Percentiles rank a stretch among this genome's conserved stretches.
Conservation (phyloP, 176 grass and related monocot genomes). For the Aechmea fasciata region DNA sequence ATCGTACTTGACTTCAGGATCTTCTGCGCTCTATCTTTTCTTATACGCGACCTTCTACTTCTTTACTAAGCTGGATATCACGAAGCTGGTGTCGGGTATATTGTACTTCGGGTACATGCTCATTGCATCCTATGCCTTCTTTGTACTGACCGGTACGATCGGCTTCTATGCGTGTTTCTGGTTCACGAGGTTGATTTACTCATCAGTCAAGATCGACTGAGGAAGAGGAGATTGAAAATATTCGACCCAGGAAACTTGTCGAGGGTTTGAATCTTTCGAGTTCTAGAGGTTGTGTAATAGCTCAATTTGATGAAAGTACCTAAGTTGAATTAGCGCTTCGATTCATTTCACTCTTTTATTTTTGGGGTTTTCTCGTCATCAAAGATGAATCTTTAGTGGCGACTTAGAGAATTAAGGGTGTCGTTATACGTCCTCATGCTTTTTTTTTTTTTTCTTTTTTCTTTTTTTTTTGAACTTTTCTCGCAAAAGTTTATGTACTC, state of each 20-base stretch:
- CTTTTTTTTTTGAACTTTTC: neutral
- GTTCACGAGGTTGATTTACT: conserved; percentile 85
- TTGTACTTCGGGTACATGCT: conserved; percentile 93
- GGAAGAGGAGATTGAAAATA: neutral
- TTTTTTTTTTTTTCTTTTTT: neutral
- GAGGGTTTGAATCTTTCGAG: conserved; percentile 3
- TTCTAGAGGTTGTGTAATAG: neutral
- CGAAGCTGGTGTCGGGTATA: conserved; percentile 57
- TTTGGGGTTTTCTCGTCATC: neutral
- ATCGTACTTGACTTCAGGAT: conserved; percentile 78
- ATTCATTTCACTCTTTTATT: neutral
- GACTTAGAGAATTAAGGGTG: no score
- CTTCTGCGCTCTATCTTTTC: conserved; percentile 77
- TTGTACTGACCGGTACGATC: conserved; percentile 70
- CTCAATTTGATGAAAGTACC: neutral
- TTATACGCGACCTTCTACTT: conserved; percentile 73
- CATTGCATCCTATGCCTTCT: conserved; percentile 81
- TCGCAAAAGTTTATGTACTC: neutral
- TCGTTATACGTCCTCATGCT: neutral
- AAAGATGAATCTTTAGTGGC: neutral
- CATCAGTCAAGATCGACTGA: conserved; percentile 87
- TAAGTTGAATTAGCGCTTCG: neutral
- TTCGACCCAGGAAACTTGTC: neutral
- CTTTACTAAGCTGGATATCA: conserved; percentile 88
- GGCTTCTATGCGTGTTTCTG: conserved; percentile 82